phyloP scores from a whole-genome alignment of 2,329 filamentous ascomycete species.

The Ramichloridium luteum region DNA sequence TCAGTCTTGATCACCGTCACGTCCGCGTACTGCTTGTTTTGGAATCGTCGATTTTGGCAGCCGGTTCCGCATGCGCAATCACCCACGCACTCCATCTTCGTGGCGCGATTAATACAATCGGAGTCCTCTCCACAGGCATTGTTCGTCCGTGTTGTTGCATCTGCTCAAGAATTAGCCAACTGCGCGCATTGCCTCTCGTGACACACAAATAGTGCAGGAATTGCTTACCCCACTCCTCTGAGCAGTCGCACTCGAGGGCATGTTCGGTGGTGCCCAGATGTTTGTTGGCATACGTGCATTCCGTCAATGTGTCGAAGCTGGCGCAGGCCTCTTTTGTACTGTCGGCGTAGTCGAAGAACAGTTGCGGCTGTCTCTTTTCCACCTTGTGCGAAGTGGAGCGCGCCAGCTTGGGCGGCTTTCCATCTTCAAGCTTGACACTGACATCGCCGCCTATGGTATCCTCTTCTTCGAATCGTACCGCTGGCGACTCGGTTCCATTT shows the following conservation, averaged over 20 bases:
- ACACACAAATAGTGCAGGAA: not conserved
- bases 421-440: constrained; percentile 50
- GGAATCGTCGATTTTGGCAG: constrained; percentile 93
- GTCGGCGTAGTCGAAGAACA: constrained; percentile 67
- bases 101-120: constrained; percentile 95
- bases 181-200: not conserved
- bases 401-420: constrained; percentile 57
- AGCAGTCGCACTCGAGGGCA: constrained; percentile 89
- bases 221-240: constrained; percentile 81
- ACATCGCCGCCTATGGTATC: constrained; percentile 49
- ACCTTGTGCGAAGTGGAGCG: constrained; percentile 64
- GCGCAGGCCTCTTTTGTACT: constrained; percentile 62
- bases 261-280: constrained; percentile 83
- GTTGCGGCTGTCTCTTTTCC: constrained; percentile 46
- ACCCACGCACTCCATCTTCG: constrained; percentile 88
- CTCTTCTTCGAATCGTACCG: constrained; percentile 32
- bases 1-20: constrained; percentile 96
- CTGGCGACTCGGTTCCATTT: constrained; percentile 26
- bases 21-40: constrained; percentile 74
- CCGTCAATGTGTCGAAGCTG: constrained; percentile 67
- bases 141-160: constrained; percentile 46
- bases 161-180: constrained; percentile 24
- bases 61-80: constrained; percentile 77
- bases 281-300: constrained; percentile 86
- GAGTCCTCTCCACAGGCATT: constrained; percentile 88